Evolutionary conservation across 108 stramenopile species (phyloP).

Genomic region (Fragilariopsis cylindrus): DNA sequence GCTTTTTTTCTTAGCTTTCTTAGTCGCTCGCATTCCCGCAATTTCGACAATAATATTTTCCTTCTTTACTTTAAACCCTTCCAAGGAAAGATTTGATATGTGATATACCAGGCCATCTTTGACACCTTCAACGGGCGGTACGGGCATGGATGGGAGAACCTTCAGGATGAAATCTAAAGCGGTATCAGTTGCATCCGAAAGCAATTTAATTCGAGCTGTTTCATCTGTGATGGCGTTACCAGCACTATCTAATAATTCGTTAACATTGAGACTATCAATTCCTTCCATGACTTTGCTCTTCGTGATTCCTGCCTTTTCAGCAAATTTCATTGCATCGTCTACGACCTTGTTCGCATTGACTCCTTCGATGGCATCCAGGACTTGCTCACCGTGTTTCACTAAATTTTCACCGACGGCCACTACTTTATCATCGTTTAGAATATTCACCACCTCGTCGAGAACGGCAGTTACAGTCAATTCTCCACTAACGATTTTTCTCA

Average conservation of each 20-base stretch:
- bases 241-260: constrained; percentile 77
- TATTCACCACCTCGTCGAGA: constrained; percentile 74
- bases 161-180: constrained; percentile 84
- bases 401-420: constrained; percentile 76
- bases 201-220: constrained; percentile 63
- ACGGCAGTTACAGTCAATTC: constrained; percentile 63
- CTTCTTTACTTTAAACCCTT: constrained; percentile 86
- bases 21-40: constrained; percentile 85
- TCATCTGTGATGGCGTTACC: constrained; percentile 81
- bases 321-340: constrained; percentile 68
- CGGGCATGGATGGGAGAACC: constrained; percentile 84
- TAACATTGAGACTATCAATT: constrained; percentile 72
- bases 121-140: constrained; percentile 88
- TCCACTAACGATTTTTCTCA: constrained; percentile 79
- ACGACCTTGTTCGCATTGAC: constrained; percentile 67
- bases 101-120: constrained; percentile 84
- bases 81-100: constrained; percentile 83
- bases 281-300: constrained; percentile 79
- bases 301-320: constrained; percentile 81
- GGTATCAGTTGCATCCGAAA: constrained; percentile 82
- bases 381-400: constrained; percentile 66
- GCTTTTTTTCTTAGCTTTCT: constrained; percentile 15
- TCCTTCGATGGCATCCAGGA: constrained; percentile 86
- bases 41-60: constrained; percentile 85
- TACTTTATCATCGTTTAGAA: constrained; percentile 79